phyloP scores from a whole-genome alignment of 2,329 filamentous ascomycete species.

The Fragosphaeria purpurea region DNA sequence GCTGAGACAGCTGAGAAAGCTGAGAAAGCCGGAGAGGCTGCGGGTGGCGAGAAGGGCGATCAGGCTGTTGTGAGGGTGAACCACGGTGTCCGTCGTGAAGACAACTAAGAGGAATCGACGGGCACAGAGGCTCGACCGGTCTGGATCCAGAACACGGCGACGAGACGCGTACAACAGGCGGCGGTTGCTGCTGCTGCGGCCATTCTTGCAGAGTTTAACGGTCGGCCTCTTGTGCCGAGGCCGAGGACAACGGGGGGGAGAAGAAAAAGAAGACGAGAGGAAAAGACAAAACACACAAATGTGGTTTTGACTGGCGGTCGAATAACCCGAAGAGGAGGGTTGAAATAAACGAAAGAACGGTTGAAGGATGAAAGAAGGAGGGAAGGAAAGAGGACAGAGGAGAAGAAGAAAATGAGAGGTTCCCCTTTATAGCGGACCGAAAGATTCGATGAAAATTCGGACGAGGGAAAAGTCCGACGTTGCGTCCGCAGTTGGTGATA shows the following conservation, averaged over 20 bases:
- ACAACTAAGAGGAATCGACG: conserved; percentile 7
- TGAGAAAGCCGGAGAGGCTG: no score
- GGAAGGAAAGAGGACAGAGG: not conserved
- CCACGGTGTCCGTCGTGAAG: conserved; percentile 1
- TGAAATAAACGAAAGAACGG: not conserved
- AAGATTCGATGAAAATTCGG: no score
- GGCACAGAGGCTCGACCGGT: conserved; percentile 5
- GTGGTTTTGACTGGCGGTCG: no score
- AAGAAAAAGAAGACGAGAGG: not conserved
- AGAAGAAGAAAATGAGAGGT: not conserved
- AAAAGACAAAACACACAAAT: not conserved
- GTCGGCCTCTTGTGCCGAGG: conserved; percentile 10
- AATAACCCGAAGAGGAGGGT: not conserved
- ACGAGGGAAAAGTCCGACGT: no score
- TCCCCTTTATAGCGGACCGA: not conserved
- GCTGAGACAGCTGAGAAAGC: no score
- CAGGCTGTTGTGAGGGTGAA: not conserved
- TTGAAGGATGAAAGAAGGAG: not conserved
- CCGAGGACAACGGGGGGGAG: not conserved
- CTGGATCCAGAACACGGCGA: conserved; percentile 7
- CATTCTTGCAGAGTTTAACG: conserved; percentile 14
- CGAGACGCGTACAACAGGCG: not conserved
- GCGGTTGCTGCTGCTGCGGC: conserved; percentile 5
- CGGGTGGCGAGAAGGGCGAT: not conserved
- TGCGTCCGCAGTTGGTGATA: no score